Evolutionary conservation across 73 alveolate species (phyloP), one percentile per base, ranked within the genome.

Genomic region (Tetrahymena borealis): DNA sequence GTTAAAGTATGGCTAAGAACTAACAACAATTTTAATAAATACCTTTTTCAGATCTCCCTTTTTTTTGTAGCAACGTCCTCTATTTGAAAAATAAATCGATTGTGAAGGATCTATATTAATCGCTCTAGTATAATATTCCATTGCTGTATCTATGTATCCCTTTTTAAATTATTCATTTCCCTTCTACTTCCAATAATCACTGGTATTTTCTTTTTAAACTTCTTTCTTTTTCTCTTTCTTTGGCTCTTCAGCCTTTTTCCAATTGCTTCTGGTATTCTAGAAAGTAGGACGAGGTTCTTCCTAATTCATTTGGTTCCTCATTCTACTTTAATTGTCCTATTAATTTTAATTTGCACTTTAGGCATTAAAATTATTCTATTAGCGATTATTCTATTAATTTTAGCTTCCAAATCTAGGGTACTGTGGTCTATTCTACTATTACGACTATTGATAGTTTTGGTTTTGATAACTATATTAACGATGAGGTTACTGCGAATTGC

Each of bases 61-160:
- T 36, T 39, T 94, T 60, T 95, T 91, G 91, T 39, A 95, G 94
- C 96, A 93, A 41, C 92, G 79, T 60, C 95, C 96, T 39, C 97
- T 37, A 78, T 95, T 95, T 39, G 91, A 78, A 91, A 78, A 95
- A 32, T 91, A 78, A 38, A 93, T 93, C n/a, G 96, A 95, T 33
- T 95, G 38, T 16, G 42, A 37, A 33, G 90, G 94, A 60, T 94
- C 90, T 35, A 92, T 40, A 18, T 90, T 39, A 7, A 94, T 91
- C 20, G 96, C 96, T 78, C 91, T 79, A 3, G 95, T 78, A 90
- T 94, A 94, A 38, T 33, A 38, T 91, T 91, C 92, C 20, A 94
- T 78, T 79, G 96, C 96, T 36, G 92, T 38, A 16, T 94, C 94
- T 38, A 60, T 43, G 77, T 91, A 32, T 32, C 90, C 13, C 79